Conservation (phyloP, 345 rosid species). For the Durio zibethinus region DNA sequence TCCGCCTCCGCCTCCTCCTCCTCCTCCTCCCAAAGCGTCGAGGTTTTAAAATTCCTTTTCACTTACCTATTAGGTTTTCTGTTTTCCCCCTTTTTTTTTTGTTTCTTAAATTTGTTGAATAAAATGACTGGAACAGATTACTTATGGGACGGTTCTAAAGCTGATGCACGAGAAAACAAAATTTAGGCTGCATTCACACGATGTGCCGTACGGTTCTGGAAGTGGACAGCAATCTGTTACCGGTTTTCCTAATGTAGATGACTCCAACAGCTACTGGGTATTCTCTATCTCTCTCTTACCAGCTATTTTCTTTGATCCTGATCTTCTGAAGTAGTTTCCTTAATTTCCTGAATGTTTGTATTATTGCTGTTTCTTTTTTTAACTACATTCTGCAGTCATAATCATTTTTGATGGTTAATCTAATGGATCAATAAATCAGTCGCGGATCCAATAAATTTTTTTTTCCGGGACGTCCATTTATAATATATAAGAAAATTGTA, state of each 20-base stretch:
- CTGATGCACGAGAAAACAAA: slow-evolving; percentile 92
- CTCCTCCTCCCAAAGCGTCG: slow-evolving; percentile 47
- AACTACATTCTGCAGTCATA: neutral
- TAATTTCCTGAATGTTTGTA: neutral
- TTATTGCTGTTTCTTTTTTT: neutral
- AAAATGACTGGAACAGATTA: slow-evolving; percentile 45
- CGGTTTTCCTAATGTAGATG: slow-evolving; percentile 76
- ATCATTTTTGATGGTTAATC: neutral
- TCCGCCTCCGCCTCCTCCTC: slow-evolving; percentile 56
- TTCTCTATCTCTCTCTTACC: neutral
- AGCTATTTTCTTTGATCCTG: neutral
- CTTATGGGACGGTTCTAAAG: slow-evolving; percentile 84
- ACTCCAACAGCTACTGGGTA: slow-evolving; percentile 98
- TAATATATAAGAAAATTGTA: too few species aligned
- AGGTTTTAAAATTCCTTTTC: slow-evolving; percentile 35
- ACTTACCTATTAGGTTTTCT: neutral
- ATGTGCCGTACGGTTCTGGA: slow-evolving; percentile 98
- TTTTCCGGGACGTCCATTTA: too few species aligned
- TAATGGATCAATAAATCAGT: neutral
- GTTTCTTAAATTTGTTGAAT: neutral
- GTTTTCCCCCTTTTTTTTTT: neutral
- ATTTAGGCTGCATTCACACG: slow-evolving; percentile 86
- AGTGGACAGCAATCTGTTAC: slow-evolving; percentile 99
- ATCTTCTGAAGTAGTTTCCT: neutral
- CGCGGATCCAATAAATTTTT: too few species aligned